Evolutionary conservation across 257 asterid genomes (phyloP).

Genomic region (Nicotiana sylvestris): DNA sequence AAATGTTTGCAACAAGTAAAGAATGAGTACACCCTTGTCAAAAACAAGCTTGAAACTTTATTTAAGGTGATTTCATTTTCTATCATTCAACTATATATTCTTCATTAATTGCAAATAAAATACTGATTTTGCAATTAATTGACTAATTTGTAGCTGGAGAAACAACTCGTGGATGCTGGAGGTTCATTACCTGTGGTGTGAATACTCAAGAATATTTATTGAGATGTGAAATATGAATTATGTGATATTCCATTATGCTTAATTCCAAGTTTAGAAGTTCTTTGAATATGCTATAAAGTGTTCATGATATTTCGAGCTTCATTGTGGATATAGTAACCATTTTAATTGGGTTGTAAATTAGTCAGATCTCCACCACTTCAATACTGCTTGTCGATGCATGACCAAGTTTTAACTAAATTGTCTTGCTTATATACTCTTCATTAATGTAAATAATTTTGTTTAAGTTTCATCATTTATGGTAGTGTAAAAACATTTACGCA

Average conservation of each 20-base stretch:
- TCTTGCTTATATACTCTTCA: too few relatives aligned
- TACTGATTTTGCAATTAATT: neutral
- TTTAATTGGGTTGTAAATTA: too few relatives aligned
- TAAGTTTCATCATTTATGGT: too few relatives aligned
- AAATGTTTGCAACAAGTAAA: constrained; percentile 59
- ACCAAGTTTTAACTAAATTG: too few relatives aligned
- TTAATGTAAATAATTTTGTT: too few relatives aligned
- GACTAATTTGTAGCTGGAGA: constrained; percentile 30
- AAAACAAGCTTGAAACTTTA: constrained; percentile 67
- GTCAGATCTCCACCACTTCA: neutral
- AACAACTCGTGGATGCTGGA: constrained; percentile 35
- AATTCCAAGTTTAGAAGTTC: neutral
- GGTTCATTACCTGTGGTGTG: constrained; percentile 31
- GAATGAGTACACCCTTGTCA: constrained; percentile 59
- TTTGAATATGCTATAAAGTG: neutral
- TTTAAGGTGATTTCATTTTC: constrained; percentile 43
- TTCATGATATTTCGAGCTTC: constrained; percentile 13
- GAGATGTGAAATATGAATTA: neutral
- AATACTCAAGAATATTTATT: neutral
- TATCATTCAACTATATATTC: neutral
- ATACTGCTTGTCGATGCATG: too few relatives aligned
- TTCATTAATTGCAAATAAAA: neutral
- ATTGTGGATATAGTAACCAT: neutral
- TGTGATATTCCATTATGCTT: neutral
- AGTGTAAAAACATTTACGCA: too few relatives aligned